Evolutionary conservation across 331 rosid genomes (phyloP).

Genomic region (Cucumis variabilis): DNA sequence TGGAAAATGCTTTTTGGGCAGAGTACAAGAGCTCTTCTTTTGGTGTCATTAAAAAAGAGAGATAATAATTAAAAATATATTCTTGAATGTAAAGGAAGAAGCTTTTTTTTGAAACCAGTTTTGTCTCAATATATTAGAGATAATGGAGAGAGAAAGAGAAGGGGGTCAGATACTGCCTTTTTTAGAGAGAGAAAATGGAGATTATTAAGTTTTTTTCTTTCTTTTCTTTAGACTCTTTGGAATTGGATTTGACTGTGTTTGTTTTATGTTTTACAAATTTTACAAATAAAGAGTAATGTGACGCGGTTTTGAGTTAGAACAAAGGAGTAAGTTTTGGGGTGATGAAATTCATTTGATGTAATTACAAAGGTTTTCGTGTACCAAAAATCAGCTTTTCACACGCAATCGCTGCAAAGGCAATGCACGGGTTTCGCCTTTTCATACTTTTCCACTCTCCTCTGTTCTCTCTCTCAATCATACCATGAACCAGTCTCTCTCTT

Average conservation of each 20-base stretch:
- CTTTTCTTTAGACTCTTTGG: neutral
- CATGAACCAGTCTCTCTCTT: conserved; percentile 40
- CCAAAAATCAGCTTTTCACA: conserved; percentile 71
- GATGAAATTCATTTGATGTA: no score
- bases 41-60: neutral
- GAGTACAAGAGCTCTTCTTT: conserved; percentile 59
- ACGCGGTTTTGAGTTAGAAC: neutral
- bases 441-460: conserved; percentile 34
- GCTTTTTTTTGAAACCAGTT: conserved; percentile 42
- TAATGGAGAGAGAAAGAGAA: conserved; percentile 41
- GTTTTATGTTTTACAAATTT: no score
- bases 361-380: conserved; percentile 27
- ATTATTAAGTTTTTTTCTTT: neutral
- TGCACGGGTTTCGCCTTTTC: conserved; percentile 76
- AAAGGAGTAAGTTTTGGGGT: no score
- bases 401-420: conserved; percentile 75
- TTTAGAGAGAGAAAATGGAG: conserved; percentile 22
- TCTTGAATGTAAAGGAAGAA: conserved; percentile 31
- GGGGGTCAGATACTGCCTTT: conserved; percentile 30
- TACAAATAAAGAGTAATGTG: no score
- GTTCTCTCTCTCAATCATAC: conserved; percentile 32
- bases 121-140: conserved; percentile 42
- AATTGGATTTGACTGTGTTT: neutral
- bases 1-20: conserved; percentile 63
- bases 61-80: neutral